Evolutionary conservation across 306 rosid genomes (phyloP).

Genomic region (Hippophae gyantsensis): DNA sequence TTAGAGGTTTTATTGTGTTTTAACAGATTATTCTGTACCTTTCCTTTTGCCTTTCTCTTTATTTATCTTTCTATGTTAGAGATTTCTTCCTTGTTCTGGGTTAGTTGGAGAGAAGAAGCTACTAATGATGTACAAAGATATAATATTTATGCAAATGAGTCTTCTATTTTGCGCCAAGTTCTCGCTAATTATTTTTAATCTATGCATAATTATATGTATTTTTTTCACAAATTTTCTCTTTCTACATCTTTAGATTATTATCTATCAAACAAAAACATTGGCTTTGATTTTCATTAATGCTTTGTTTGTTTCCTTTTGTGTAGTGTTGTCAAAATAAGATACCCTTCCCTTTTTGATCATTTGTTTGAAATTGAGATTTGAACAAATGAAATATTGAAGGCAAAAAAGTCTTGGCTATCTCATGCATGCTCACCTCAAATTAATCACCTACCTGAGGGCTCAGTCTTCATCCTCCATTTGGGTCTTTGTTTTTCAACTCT

Average conservation of each 20-base stretch:
- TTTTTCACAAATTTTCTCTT: slow-evolving; percentile 18
- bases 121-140: slow-evolving; percentile 50
- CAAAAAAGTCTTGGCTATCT: too few species aligned
- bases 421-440: too few species aligned
- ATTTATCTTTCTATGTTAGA: slow-evolving; percentile 10
- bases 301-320: too few species aligned
- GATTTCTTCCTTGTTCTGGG: slow-evolving; percentile 25
- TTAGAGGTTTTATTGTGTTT: slow-evolving; percentile 31
- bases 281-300: slow-evolving; percentile 1
- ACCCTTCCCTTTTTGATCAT: too few species aligned
- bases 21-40: not conserved
- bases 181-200: not conserved
- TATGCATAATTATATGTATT: not conserved
- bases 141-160: slow-evolving; percentile 38
- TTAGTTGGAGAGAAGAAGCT: slow-evolving; percentile 10
- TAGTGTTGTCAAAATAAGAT: too few species aligned
- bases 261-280: not conserved
- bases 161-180: slow-evolving; percentile 21
- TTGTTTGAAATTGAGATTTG: too few species aligned
- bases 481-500: not conserved
- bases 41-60: not conserved
- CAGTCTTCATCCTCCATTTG: not conserved
- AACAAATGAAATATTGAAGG: too few species aligned
- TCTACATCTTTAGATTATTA: not conserved
- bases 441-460: too few species aligned